Evolutionary conservation across 352 stramenopile species (phyloP), one percentile per base, ranked within the genome.

Genomic region (Thalassiosira exigua): DNA sequence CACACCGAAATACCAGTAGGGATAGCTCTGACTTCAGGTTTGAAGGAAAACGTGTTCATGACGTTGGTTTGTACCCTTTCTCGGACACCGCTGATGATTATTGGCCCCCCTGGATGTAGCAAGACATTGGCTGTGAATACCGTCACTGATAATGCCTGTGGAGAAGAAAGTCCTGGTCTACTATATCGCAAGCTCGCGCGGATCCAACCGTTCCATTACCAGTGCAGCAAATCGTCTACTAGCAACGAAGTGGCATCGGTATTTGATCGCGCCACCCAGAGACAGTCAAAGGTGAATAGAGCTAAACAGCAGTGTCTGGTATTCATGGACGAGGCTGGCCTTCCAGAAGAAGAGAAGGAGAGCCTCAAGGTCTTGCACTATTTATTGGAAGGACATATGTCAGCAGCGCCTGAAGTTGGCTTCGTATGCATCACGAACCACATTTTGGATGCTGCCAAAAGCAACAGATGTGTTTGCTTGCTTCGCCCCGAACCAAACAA

Each of bases 21-120:
- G n/a, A 86, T 92, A 51, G 79, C 84, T n/a, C 29, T 75, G 3
- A 91, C 82, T 12, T 19, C 26, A 46, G 85, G 81, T 7, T 53
- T 92, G 14, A 75, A 78, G 46, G 86, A 92, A 64, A 92, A 92
- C 68, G 32, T 90, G 4, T 92, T 92, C 41, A 85, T 92, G 53
- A 82, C 77, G 19, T 62, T 90, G 22, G 65, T 92, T 9, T 89
- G 75, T 32, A 54, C 84, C 11, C 64, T 92, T 22, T 79, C 75
- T 21, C 24, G 76, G 14, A 74, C 82, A 24, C 86, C 86, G 26
- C 53, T 92, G 2, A 89, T 92, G 66, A 81, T 92, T 41, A 56
- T 92, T 52, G 86, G 86, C 1, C 84, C 81, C 24, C 82, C 84
- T 32, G 81, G 85, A 0, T 90, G 58, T 9, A 32, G 19, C 33